Percentiles rank a stretch among this genome's conserved stretches.
Evolutionary conservation across 768 basidiomycete species (phyloP).

Genomic region (Paxillus rubicundulus): DNA sequence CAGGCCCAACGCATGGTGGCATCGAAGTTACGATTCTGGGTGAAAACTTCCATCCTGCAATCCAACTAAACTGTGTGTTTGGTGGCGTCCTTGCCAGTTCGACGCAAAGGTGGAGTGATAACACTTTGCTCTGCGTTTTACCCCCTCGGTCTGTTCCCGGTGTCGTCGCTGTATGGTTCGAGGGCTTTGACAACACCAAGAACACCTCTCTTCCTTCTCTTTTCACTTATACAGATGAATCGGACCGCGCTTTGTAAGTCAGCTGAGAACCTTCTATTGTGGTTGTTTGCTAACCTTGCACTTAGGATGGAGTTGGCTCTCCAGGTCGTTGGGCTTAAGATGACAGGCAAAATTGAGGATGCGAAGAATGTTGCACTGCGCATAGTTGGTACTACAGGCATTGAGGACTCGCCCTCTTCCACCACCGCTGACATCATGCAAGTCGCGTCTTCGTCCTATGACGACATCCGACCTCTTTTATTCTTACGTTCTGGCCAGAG

Average conservation of each 20-base stretch:
- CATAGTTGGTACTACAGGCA: conserved; percentile 76
- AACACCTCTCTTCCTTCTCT: conserved; percentile 54
- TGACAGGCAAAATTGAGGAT: conserved; percentile 94
- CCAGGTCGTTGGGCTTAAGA: conserved; percentile 93
- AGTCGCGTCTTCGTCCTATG: conserved; percentile 42
- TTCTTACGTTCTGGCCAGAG: conserved; percentile 52
- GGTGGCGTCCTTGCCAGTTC: conserved; percentile 79
- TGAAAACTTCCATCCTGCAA: conserved; percentile 77
- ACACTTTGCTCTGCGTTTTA: conserved; percentile 86
- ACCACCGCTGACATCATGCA: conserved; percentile 51
- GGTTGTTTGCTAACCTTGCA: conserved; percentile 13
- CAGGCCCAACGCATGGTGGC: conserved; percentile 87
- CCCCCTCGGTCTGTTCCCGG: conserved; percentile 83
- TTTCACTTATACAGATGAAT: conserved; percentile 90
- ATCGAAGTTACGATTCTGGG: conserved; percentile 94
- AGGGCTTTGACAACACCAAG: conserved; percentile 64
- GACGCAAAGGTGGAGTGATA: conserved; percentile 90
- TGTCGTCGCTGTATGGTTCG: conserved; percentile 86
- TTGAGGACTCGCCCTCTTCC: conserved; percentile 44
- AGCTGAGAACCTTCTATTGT: conserved; percentile 2
- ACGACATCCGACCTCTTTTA: conserved; percentile 57
- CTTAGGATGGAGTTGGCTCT: conserved; percentile 91
- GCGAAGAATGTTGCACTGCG: conserved; percentile 92
- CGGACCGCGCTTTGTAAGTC: conserved; percentile 82
- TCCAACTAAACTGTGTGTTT: conserved; percentile 78